Evolutionary conservation across 495 filamentous ascomycete genomes (phyloP).

Genomic region (Trichoderma asperelloides): DNA sequence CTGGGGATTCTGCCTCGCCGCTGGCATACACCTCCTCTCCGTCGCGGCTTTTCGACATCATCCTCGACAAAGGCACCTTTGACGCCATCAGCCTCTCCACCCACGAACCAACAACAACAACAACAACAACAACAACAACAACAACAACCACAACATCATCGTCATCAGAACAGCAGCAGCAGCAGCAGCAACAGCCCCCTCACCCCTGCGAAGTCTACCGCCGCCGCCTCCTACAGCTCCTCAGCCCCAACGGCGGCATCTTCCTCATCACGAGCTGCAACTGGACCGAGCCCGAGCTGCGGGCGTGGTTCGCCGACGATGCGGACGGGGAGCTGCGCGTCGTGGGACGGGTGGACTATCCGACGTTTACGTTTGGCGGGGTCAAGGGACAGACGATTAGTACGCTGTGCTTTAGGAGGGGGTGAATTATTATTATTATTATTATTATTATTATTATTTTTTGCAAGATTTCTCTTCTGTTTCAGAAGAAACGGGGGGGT

Average conservation of each 20-base stretch:
- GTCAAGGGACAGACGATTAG: slow-evolving; percentile 77
- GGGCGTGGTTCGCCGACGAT: slow-evolving; percentile 55
- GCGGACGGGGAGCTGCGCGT: slow-evolving; percentile 27
- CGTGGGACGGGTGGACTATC: slow-evolving; percentile 63
- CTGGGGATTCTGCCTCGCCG: slow-evolving; percentile 24
- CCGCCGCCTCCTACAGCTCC: slow-evolving; percentile 49
- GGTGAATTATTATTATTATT: too few species aligned
- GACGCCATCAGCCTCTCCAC: slow-evolving; percentile 75
- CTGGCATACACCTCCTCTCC: not conserved
- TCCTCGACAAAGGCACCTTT: slow-evolving; percentile 95
- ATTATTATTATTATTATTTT: too few species aligned
- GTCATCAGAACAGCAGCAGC: slow-evolving; percentile 33
- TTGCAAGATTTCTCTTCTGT: too few species aligned
- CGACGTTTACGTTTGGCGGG: slow-evolving; percentile 76
- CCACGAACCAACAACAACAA: not conserved
- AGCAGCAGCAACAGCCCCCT: too few species aligned
- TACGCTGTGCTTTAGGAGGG: slow-evolving; percentile 65
- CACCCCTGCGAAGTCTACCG: slow-evolving; percentile 67
- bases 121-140: slow-evolving; percentile 41
- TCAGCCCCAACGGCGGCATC: slow-evolving; percentile 55
- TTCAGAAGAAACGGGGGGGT: not conserved
- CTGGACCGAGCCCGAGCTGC: slow-evolving; percentile 88
- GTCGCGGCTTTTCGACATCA: slow-evolving; percentile 62
- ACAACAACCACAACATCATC: too few species aligned
- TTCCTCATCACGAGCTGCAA: slow-evolving; percentile 92